Percentiles rank a stretch among this genome's conserved stretches.
These are phyloP conservation scores for Xylariaceae sp. DNA, from an alignment of 2,329 filamentous ascomycete species.

Conservation along the genomic window DNA sequence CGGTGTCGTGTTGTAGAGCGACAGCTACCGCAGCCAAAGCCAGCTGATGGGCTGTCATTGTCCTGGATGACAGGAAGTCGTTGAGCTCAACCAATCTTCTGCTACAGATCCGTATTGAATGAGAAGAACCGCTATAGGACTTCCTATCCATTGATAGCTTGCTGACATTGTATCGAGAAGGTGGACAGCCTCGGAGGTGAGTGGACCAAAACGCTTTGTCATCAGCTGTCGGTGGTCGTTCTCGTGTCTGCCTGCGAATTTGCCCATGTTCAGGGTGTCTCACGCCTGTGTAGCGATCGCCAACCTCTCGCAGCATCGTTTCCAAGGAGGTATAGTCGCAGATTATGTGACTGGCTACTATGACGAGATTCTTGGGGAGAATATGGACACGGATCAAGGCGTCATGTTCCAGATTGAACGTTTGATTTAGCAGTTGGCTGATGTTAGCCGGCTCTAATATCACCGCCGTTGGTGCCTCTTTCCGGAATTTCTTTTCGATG, in stretches of 20 bases:
- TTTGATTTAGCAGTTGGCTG: not conserved
- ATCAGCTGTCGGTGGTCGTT: not conserved
- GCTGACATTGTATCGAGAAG: not conserved
- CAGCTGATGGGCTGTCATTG: not conserved
- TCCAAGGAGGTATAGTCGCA: not conserved
- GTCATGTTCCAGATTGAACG: not conserved
- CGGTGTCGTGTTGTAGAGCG: not conserved
- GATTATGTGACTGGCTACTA: not conserved
- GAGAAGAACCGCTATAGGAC: not conserved
- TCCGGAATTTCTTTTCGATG: not conserved
- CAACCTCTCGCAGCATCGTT: not conserved
- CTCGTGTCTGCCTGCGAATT: not conserved
- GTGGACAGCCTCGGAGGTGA: not conserved
- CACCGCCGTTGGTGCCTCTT: not conserved
- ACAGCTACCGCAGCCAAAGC: not conserved
- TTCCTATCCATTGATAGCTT: not conserved
- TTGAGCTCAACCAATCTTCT: not conserved
- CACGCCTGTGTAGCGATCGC: not conserved
- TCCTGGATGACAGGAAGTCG: not conserved
- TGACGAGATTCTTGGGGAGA: not conserved
- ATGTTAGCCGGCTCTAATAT: not conserved
- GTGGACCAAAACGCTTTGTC: not conserved
- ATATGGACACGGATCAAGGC: not conserved
- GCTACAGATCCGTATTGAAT: not conserved
- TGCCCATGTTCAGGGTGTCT: not conserved